Evolutionary conservation across 2,329 filamentous ascomycete genomes (phyloP), one percentile per base, ranked within the genome.

Genomic region (Calonectria hawksworthii): DNA sequence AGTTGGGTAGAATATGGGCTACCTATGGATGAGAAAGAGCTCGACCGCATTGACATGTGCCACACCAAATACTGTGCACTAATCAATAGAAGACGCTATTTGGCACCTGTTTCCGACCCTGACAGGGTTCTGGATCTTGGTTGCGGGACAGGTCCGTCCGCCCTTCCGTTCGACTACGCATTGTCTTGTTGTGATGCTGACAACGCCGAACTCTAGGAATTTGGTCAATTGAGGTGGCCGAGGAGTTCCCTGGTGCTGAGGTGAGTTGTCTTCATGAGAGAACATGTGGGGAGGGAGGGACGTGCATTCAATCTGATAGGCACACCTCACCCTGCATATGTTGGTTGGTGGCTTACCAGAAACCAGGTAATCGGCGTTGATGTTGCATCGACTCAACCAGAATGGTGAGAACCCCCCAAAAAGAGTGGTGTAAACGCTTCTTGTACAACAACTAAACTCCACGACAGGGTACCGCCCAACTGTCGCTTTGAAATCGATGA

Each of bases 31-130:
- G 84, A 86, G 56, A 75, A 76, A 9, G 86, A 87, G 71, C 79
- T 86, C 28, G 85, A 86, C 67, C 82, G 86, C 16, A 85, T 87
- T n/a, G 85, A 87, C 72, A 81, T 87, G 79, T 83, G 82, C 16
- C 86, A 87, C 74, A 79, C 80, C 13, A 84, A 85, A 70, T 85
- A 85, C 74, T 81, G 76, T 30, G 81, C 80, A 2, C 44, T 83
- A 3, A 78, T 83, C 34, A 79, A 77, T 16, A 84, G 81, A 64
- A 79, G 76, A 0, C 76, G 75, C 0, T 82, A 80, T 67, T 44
- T 81, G 59, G 67, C 81, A 0, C 81, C 81, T 3, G 54, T 82
- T 13, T 36, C 71, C 2, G 52, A 76, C 2, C 83, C 82, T 2
- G 80, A 82, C 54, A 80, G 47, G 32, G 80, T 84, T 13, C 61